phyloP scores from a whole-genome alignment of 495 filamentous ascomycete species.

The Hypoxylon trugodes region DNA sequence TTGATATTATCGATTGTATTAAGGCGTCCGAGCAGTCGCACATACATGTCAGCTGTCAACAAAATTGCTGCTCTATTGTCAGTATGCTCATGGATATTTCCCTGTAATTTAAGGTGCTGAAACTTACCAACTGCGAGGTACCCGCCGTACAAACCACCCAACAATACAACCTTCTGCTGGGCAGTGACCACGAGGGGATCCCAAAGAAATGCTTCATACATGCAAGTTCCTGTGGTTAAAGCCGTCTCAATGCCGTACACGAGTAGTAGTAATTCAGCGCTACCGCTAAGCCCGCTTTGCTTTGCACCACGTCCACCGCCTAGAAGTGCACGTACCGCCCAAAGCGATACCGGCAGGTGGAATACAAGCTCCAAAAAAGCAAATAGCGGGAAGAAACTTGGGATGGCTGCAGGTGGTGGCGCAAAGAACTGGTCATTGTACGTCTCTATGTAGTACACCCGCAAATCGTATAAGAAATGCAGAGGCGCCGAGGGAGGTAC shows the following conservation, averaged over 20 bases:
- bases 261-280: constrained; percentile 70
- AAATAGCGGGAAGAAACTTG: constrained; percentile 74
- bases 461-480: constrained; percentile 59
- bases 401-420: constrained; percentile 56
- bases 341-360: constrained; percentile 73
- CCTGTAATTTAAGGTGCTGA: not conserved
- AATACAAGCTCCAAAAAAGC: constrained; percentile 73
- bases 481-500: constrained; percentile 50
- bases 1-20: constrained; percentile 47
- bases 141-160: constrained; percentile 68
- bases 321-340: constrained; percentile 51
- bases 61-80: constrained; percentile 47
- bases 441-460: constrained; percentile 69
- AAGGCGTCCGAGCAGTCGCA: constrained; percentile 48
- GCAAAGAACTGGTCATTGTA: constrained; percentile 83
- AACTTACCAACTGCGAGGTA: constrained; percentile 78
- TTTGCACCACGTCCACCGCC: constrained; percentile 25
- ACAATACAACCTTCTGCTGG: constrained; percentile 60
- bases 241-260: constrained; percentile 73
- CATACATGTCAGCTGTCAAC: constrained; percentile 52
- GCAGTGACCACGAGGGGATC: constrained; percentile 56
- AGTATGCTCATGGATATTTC: not conserved
- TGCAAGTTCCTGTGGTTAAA: constrained; percentile 76
- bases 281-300: constrained; percentile 51
- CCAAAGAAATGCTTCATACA: constrained; percentile 60